Conservation (phyloP, 176 grass and related monocot species). For the Carex myosuroides region DNA sequence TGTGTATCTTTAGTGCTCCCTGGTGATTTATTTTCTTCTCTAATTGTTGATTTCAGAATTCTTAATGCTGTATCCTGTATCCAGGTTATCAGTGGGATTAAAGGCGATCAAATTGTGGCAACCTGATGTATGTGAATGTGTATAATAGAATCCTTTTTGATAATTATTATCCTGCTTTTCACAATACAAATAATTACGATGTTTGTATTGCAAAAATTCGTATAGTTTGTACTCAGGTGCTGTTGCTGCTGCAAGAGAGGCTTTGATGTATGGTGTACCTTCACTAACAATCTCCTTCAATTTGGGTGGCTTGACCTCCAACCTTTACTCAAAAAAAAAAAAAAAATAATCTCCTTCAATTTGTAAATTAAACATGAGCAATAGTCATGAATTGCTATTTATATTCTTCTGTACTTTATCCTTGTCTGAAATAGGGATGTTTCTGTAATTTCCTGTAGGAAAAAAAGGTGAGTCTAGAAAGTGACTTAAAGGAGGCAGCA, state of each 20-base stretch:
- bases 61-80: constrained; percentile 24
- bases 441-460: constrained; percentile 35
- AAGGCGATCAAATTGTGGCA: constrained; percentile 51
- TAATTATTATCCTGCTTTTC: neutral
- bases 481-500: constrained; percentile 55
- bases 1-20: constrained; percentile 11
- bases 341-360: constrained; percentile 48
- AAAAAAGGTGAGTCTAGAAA: constrained; percentile 66
- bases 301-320: constrained; percentile 18
- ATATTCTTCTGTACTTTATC: neutral
- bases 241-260: constrained; percentile 62
- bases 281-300: constrained; percentile 66
- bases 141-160: constrained; percentile 13
- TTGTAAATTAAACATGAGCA: constrained; percentile 37
- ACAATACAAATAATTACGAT: neutral
- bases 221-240: constrained; percentile 63
- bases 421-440: constrained; percentile 18
- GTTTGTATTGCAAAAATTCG: constrained; percentile 17
- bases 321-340: no score
- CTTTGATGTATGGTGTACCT: constrained; percentile 57
- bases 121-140: constrained; percentile 55
- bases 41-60: constrained; percentile 9
- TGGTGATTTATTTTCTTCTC: constrained; percentile 22
- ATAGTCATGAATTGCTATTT: constrained; percentile 9
- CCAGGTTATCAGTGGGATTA: constrained; percentile 74